Percentiles rank a stretch among this genome's conserved stretches.
phyloP scores from a whole-genome alignment of 768 basidiomycete species.

The Flagelloscypha sp. region DNA sequence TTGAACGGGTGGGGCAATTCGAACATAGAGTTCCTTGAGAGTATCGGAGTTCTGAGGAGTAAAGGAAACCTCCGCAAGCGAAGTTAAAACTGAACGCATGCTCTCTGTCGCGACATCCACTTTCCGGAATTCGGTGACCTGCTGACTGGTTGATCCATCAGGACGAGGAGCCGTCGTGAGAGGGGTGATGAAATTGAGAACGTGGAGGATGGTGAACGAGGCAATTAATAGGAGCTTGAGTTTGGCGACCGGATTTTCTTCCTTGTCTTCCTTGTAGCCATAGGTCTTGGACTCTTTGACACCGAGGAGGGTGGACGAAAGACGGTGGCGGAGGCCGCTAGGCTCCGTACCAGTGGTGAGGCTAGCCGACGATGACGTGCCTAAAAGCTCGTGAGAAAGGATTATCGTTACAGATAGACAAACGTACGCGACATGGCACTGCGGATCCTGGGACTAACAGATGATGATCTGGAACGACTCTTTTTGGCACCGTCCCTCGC shows the following conservation, averaged over 20 bases:
- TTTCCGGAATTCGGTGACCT: slow-evolving; percentile 29
- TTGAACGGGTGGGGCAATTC: slow-evolving; percentile 53
- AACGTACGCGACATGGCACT: too few species aligned
- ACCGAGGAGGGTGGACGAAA: slow-evolving; percentile 25
- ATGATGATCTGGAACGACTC: too few species aligned
- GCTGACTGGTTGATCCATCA: slow-evolving; percentile 23
- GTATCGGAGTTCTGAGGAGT: slow-evolving; percentile 4
- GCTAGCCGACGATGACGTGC: background rate
- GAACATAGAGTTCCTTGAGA: slow-evolving; percentile 41
- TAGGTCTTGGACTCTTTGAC: slow-evolving; percentile 35
- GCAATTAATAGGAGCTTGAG: slow-evolving; percentile 87
- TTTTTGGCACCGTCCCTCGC: too few species aligned
- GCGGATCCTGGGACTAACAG: too few species aligned
- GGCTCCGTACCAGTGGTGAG: too few species aligned
- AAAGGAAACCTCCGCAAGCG: slow-evolving; percentile 35
- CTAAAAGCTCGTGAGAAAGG: slow-evolving; percentile 11
- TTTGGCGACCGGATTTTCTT: slow-evolving; percentile 76
- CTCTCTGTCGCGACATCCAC: slow-evolving; percentile 65
- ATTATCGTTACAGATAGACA: slow-evolving; percentile 2
- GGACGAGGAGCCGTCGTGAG: slow-evolving; percentile 63
- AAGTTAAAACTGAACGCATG: slow-evolving; percentile 49
- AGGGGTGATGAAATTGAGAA: slow-evolving; percentile 88
- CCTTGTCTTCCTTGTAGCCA: slow-evolving; percentile 32
- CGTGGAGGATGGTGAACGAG: slow-evolving; percentile 85
- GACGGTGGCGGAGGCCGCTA: slow-evolving; percentile 1